Conservation (phyloP, 108 stramenopile genomes). For the Fragilariopsis cylindrus region DNA sequence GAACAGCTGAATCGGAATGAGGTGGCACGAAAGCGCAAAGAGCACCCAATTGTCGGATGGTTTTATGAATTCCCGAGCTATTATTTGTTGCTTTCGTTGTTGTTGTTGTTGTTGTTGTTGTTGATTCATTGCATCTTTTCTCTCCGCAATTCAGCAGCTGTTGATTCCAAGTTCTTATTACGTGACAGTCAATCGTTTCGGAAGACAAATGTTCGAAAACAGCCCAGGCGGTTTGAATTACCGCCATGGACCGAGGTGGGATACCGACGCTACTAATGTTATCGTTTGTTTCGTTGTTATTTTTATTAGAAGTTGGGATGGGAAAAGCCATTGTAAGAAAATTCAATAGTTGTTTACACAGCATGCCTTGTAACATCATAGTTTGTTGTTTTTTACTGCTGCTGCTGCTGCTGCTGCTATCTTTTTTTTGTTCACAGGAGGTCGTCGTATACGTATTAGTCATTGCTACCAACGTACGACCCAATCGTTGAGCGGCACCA, state of each 20-base stretch:
- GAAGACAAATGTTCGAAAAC: slow-evolving; percentile 34
- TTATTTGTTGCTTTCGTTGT: neutral
- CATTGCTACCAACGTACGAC: slow-evolving; percentile 42
- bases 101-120: neutral
- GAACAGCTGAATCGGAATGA: neutral
- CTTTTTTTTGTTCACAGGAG: neutral
- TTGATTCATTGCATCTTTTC: neutral
- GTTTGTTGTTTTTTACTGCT: no score
- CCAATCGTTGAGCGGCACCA: slow-evolving; percentile 59
- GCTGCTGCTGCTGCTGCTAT: neutral
- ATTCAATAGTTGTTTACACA: slow-evolving; percentile 49
- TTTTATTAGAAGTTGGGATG: neutral
- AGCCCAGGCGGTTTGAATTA: slow-evolving; percentile 52
- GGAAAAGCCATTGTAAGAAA: slow-evolving; percentile 19
- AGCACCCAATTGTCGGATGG: slow-evolving; percentile 38
- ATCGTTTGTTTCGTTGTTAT: slow-evolving; percentile 2
- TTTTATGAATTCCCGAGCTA: slow-evolving; percentile 25
- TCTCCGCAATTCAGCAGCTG: neutral
- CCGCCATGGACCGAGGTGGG: slow-evolving; percentile 25
- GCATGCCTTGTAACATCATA: slow-evolving; percentile 4
- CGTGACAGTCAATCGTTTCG: neutral
- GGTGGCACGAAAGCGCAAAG: slow-evolving; percentile 36
- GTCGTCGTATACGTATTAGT: neutral
- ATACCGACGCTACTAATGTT: slow-evolving; percentile 5
- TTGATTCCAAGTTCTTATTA: slow-evolving; percentile 19